Evolutionary conservation across 108 stramenopile species (phyloP).

Genomic region (Cyclotella kingstonii): DNA sequence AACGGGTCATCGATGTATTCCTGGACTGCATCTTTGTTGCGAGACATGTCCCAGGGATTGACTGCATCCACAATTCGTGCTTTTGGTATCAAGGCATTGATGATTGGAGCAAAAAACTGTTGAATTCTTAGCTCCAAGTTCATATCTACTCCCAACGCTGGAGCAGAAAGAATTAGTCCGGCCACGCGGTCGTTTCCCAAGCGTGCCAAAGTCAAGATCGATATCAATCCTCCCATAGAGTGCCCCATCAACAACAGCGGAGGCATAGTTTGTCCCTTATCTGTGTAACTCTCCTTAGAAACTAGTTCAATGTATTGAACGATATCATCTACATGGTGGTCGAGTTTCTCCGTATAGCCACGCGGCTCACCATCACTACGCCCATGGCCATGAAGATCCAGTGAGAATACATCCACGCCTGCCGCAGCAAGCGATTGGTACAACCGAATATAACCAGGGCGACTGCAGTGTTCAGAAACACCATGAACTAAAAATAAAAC

Average conservation of each 20-base stretch:
- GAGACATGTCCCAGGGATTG: constrained; percentile 26
- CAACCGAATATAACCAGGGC: constrained; percentile 27
- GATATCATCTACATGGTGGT: constrained; percentile 32
- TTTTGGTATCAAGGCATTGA: constrained; percentile 22
- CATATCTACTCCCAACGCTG: constrained; percentile 46
- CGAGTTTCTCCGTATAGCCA: constrained; percentile 35
- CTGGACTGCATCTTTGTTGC: constrained; percentile 30
- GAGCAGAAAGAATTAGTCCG: constrained; percentile 31
- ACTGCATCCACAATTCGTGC: constrained; percentile 41
- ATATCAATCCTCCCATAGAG: constrained; percentile 31
- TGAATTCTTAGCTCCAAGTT: constrained; percentile 24
- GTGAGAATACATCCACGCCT: constrained; percentile 38
- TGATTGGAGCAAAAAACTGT: constrained; percentile 31
- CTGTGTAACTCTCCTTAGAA: constrained; percentile 5
- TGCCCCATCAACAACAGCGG: constrained; percentile 35
- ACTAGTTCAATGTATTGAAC: constrained; percentile 13
- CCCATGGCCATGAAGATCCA: constrained; percentile 43
- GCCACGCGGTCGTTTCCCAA: constrained; percentile 17
- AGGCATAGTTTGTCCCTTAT: constrained; percentile 13
- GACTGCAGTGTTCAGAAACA: constrained; percentile 36
- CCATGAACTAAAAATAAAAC: constrained; percentile 34
- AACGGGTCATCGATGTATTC: constrained; percentile 43
- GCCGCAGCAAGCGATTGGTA: constrained; percentile 37
- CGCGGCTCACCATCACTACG: constrained; percentile 38
- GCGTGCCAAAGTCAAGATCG: constrained; percentile 16